Evolutionary conservation across 768 basidiomycete genomes (phyloP).

Genomic region (Russula olivacea): DNA sequence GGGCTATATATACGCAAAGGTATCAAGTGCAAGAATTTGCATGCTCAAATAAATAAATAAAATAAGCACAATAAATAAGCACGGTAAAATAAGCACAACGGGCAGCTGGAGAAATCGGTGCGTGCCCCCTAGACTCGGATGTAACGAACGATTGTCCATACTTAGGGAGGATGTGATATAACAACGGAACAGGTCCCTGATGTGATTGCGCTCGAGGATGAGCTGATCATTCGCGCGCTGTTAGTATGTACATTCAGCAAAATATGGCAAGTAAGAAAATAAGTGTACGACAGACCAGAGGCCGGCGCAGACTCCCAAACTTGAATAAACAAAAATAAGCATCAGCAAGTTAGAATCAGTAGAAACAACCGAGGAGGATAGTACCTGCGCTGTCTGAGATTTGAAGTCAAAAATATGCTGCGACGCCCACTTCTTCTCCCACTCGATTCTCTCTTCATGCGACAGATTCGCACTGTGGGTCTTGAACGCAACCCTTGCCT

Average conservation of each 20-base stretch:
- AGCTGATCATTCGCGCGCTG: constrained; percentile 7
- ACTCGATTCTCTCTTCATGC: neutral
- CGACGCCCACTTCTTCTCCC: neutral
- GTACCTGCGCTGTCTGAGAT: constrained; percentile 11
- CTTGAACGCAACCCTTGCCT: neutral
- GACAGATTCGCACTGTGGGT: neutral
- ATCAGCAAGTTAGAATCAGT: neutral
- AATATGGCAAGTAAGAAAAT: neutral
- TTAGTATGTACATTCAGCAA: neutral
- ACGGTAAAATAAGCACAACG: too few species aligned
- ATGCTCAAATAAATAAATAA: too few species aligned
- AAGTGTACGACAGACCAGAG: neutral
- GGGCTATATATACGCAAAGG: too few species aligned
- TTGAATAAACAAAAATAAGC: neutral
- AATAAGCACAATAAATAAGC: too few species aligned
- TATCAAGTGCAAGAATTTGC: too few species aligned
- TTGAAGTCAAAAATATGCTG: neutral
- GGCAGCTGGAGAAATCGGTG: neutral
- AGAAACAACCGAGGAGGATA: neutral
- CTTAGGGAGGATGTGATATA: neutral
- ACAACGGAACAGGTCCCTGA: neutral
- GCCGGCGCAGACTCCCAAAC: constrained; percentile 10
- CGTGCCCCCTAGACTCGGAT: neutral
- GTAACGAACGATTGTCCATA: neutral
- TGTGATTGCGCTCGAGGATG: neutral